phyloP scores from a whole-genome alignment of 768 basidiomycete species.

The Tulasnella sp. region DNA sequence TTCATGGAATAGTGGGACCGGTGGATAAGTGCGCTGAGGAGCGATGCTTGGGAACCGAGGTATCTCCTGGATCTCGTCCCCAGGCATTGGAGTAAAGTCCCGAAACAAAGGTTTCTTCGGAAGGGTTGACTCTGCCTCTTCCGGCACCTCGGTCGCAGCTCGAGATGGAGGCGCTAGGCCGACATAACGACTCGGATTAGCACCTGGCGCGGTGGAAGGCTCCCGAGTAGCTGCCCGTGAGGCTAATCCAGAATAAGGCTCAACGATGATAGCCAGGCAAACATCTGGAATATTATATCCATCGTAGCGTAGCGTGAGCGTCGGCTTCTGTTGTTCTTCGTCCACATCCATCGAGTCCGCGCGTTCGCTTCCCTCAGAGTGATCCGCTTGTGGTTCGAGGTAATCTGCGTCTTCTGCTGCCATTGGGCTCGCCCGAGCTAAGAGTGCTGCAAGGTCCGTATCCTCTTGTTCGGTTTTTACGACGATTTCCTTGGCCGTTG shows the following conservation, averaged over 20 bases:
- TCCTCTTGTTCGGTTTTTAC: slow-evolving; percentile 15
- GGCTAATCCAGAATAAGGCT: slow-evolving; percentile 58
- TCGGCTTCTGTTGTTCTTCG: slow-evolving; percentile 62
- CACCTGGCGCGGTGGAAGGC: slow-evolving; percentile 33
- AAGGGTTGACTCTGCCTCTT: slow-evolving; percentile 31
- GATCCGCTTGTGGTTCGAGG: background rate
- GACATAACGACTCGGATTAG: slow-evolving; percentile 36
- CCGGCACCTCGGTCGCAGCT: slow-evolving; percentile 29
- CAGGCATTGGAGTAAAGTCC: slow-evolving; percentile 43
- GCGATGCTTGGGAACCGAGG: slow-evolving; percentile 26
- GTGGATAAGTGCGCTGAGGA: slow-evolving; percentile 36
- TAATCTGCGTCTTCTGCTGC: slow-evolving; percentile 23
- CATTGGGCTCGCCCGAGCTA: slow-evolving; percentile 21
- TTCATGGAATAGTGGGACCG: slow-evolving; percentile 46
- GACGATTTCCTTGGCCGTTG: background rate
- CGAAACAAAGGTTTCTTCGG: slow-evolving; percentile 62
- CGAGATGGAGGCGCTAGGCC: slow-evolving; percentile 39
- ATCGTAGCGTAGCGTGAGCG: slow-evolving; percentile 60
- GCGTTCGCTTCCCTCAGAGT: no score
- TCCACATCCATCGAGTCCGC: slow-evolving; percentile 60
- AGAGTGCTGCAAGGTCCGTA: background rate
- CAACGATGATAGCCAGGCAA: slow-evolving; percentile 77
- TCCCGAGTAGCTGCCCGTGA: slow-evolving; percentile 34
- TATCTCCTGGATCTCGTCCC: slow-evolving; percentile 29
- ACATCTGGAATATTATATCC: slow-evolving; percentile 67